Evolutionary conservation across 2,329 filamentous ascomycete species (phyloP), one percentile per base, ranked within the genome.

Genomic region (Diaporthe vaccinii): DNA sequence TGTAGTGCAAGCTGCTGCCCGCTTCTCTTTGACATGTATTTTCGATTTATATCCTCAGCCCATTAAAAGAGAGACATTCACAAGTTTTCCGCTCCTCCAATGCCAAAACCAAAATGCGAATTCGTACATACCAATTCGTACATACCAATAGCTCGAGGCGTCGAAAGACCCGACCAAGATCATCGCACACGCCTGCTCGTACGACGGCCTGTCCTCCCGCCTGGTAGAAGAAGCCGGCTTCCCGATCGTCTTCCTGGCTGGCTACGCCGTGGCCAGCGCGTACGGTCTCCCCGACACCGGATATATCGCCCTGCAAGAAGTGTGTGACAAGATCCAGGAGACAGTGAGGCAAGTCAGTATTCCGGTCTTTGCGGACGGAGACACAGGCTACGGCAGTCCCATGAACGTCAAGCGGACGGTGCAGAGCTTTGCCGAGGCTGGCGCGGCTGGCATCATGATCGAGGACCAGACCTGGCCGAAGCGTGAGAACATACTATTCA

Each of bases 391-490:
- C 71, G 86, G 86, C 7, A 83, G 84, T 55, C 84, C 86, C 4
- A 85, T 87, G 84, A 88, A 87, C 65, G 86, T 88, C 1, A 82
- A 82, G 53, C 77, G 86, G 22, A 87, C 86, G 0, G 86, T 88
- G 4, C 82, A 87, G 76, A 81, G 80, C 9, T 87, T 84, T 77
- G 86, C 86, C 0, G 76, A 79, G 6, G 86, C 86, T 1, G 85
- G 83, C 22, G 83, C 83, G 22, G 83, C 83, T 4, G 83, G 83
- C 0, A 76, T 84, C 41, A 83, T 84, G 85, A 86, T 88, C 73
- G 86, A 88, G 74, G 86, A 87, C 72, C 86, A 87, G 76, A 86
- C 84, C 0, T 88, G 86, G 86, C 86, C 86, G 9, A 88, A 88
- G 74, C 79, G 86, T 87, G 73, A 77, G 83, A 28, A 49, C 22